Conservation (phyloP, 1,284 basidiomycete genomes). For the Boletellus sp. region DNA sequence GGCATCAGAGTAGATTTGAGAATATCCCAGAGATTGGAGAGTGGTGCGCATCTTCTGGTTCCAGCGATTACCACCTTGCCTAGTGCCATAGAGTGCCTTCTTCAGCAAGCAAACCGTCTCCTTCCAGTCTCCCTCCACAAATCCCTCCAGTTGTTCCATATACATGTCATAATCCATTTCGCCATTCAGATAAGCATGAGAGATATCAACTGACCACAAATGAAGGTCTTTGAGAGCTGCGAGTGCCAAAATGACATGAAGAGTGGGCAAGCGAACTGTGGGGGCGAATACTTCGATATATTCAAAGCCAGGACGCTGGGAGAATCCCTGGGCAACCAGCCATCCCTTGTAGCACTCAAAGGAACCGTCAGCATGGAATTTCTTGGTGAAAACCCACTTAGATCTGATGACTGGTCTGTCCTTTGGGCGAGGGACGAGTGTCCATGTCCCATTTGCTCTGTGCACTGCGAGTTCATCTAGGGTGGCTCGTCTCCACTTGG, state of each 20-base stretch:
- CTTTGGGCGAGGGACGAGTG: conserved; percentile 2
- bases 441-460: conserved; percentile 14
- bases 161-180: background rate
- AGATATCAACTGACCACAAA: too few relatives aligned
- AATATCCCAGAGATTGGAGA: too few relatives aligned
- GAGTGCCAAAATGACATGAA: background rate
- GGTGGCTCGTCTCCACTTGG: conserved; percentile 14
- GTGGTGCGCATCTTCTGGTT: too few relatives aligned
- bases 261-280: background rate
- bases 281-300: background rate
- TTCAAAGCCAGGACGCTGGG: background rate
- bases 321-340: too few relatives aligned
- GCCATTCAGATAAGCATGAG: too few relatives aligned
- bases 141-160: background rate
- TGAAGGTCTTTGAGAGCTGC: too few relatives aligned
- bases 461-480: conserved; percentile 16
- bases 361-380: too few relatives aligned
- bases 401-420: conserved; percentile 3
- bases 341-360: conserved; percentile 6
- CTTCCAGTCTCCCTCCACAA: background rate
- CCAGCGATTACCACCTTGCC: too few relatives aligned
- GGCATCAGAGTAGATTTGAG: too few relatives aligned
- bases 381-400: conserved; percentile 15
- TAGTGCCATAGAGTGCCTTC: too few relatives aligned
- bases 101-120: too few relatives aligned